Percentiles rank a stretch among this genome's conserved stretches.
Conservation (phyloP, 179 eudicot genomes). For the Sideroxylon spinosum region DNA sequence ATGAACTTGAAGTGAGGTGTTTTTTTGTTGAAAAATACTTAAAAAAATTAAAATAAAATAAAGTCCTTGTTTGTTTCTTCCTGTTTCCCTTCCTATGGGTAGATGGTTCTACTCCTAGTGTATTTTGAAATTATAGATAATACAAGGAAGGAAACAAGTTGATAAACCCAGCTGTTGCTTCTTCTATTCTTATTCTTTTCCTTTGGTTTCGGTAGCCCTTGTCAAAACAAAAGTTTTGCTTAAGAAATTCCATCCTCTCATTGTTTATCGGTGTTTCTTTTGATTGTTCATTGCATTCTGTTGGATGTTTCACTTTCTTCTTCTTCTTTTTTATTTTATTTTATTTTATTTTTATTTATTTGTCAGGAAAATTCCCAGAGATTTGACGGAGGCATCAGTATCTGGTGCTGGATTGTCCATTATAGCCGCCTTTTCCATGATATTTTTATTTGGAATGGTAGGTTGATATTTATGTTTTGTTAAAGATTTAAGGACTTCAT, state of each 20-base stretch:
- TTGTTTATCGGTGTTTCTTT: not conserved
- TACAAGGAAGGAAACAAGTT: not conserved
- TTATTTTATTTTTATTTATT: not conserved
- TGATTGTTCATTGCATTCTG: not conserved
- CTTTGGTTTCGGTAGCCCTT: not conserved
- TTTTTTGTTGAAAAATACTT: not conserved
- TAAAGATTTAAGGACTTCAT: not conserved
- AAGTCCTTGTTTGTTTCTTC: not conserved
- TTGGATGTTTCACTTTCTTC: not conserved
- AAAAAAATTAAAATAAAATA: not conserved
- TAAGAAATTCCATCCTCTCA: not conserved
- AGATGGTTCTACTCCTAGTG: not conserved
- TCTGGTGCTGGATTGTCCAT: conserved; percentile 98
- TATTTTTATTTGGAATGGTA: conserved; percentile 98
- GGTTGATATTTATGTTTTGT: conserved; percentile 24
- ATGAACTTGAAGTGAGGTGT: not conserved
- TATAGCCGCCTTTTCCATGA: conserved; percentile 73
- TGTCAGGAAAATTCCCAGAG: conserved; percentile 95
- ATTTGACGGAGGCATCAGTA: conserved; percentile 94
- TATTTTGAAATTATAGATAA: not conserved
- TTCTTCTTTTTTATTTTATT: not conserved
- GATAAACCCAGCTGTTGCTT: not conserved
- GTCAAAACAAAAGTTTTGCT: conserved; percentile 1
- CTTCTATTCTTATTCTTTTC: not conserved
- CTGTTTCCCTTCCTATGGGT: not conserved